A percentile compares a stretch with the other conserved stretches of the same genome.
Evolutionary conservation across 176 grass and related monocot species (phyloP).

Genomic region (Ananas comosus): DNA sequence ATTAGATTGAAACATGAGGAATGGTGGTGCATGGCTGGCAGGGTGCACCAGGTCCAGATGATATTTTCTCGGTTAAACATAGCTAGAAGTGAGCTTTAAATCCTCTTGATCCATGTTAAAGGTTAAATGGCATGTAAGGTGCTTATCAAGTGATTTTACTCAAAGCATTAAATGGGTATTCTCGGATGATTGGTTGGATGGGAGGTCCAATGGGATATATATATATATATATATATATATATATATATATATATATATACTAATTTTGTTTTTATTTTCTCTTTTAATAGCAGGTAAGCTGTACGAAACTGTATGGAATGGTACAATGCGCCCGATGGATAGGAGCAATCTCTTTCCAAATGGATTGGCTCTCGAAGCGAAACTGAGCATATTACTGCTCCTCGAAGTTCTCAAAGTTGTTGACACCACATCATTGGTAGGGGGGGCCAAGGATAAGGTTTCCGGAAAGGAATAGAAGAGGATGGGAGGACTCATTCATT

Average conservation of each 20-base stretch:
- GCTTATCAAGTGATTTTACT: not conserved
- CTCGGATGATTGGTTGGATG: no score
- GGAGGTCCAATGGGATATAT: no score
- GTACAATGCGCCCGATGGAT: no score
- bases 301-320: no score
- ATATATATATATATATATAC: no score
- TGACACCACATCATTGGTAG: not conserved
- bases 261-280: no score
- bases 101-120: not conserved
- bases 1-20: no score
- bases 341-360: not conserved
- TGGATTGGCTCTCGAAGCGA: not conserved
- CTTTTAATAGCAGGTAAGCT: no score
- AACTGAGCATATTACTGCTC: not conserved
- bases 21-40: no score
- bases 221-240: no score
- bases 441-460: not conserved
- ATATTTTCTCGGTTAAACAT: not conserved
- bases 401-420: constrained; percentile 6
- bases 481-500: not conserved
- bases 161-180: not conserved
- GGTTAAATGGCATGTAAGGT: not conserved
- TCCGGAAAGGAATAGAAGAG: not conserved
- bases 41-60: no score
- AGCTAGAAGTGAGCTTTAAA: not conserved